Evolutionary conservation across 31 red algal species (phyloP), one percentile per base, ranked within the genome.

Genomic region (Endocladia muricata): DNA sequence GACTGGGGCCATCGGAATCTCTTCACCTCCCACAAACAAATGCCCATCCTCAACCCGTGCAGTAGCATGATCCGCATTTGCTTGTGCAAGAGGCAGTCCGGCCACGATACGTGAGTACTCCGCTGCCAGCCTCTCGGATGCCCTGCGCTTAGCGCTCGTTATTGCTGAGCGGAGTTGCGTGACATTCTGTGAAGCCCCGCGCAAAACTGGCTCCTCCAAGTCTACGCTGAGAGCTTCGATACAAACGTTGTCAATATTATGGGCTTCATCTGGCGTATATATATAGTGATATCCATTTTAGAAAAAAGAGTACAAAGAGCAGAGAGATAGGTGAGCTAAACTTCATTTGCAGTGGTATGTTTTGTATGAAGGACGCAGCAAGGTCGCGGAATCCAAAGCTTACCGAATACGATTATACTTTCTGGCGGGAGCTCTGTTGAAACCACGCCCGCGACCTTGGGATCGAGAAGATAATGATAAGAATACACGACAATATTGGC

Each of bases 401-500:
- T 82, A 82, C 78, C 94, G 68, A 97, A 97, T n/a, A 97, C 94
- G 40, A 97, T 81, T 25, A 97, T 84, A 30, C 83, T 86, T 28
- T 97, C 88, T 8, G 83, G 77, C 7, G 89, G 83, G 21, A 97
- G 61, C 21, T 93, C 89, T 11, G 57, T 28, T 4, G 80, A 86
- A 19, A 97, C 92, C 37, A 93, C 43, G 6, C 83, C 85, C 19
- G 94, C 78, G 41, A 97, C 70, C 67, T 97, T 97, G 4, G 94
- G 95, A 64, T 94, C 90, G 30, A 98, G 69, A 22, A 98, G 74
- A 74, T 98, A 98, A 64, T 98, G 96, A 69, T 98, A 98, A 32
- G 93, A 94, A 73, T 98, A 98, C n/a, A 98, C 96, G 32, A 98
- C 33, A 36, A 98, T 82, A 70, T 92, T 94, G 30, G 96, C 96